Evolutionary conservation across 306 rosid species (phyloP), one percentile per base, ranked within the genome.

Genomic region (Rosa rugosa): DNA sequence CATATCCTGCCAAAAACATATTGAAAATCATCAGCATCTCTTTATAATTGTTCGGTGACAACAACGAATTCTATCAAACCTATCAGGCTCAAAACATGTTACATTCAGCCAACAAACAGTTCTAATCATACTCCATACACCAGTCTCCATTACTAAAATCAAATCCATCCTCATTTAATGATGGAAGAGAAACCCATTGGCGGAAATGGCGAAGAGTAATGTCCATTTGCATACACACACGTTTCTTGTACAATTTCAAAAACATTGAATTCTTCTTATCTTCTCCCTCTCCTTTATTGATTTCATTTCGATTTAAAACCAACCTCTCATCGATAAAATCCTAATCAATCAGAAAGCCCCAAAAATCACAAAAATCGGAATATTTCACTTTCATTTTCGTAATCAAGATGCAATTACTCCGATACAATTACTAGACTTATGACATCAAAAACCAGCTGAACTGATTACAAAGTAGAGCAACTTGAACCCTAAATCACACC

Each of bases 1-100:
- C 97, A 95, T 93, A 44, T 60, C 82, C 97, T 89, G 92, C 36
- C 73, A 88, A 72, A 70, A 82, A 77, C 69, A 73, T 83, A 71
- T 18, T 8, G 16, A 79, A 34, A n/a, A 25, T 8, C 4, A 6
- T 73, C 5, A 3, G 10, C 47, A 70, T 54, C 57, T 31, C 27
- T 4, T 34, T 40, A 66, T 13, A 67, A 4, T 13, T 22, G 10
- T 14, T 11, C 16, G 63, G 45, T 45, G 2, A 18, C 53, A 46
- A 22, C 25, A 45, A 71, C 23, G 22, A 65, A 16, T 65, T 36
- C 70, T 2, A 46, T 62, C 27, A 8, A 56, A 42, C 7, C 34
- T 10, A 69, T 27, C 71, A 11, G 11, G 62, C 5, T 18, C 18
- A 9, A 45, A 13, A 46, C 59, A 27, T 27, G 31, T 11, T 23